A percentile compares a stretch with the other conserved stretches of the same genome.
Evolutionary conservation across 2,329 filamentous ascomycete species (phyloP).

Genomic region (Aspergillus chevalieri): DNA sequence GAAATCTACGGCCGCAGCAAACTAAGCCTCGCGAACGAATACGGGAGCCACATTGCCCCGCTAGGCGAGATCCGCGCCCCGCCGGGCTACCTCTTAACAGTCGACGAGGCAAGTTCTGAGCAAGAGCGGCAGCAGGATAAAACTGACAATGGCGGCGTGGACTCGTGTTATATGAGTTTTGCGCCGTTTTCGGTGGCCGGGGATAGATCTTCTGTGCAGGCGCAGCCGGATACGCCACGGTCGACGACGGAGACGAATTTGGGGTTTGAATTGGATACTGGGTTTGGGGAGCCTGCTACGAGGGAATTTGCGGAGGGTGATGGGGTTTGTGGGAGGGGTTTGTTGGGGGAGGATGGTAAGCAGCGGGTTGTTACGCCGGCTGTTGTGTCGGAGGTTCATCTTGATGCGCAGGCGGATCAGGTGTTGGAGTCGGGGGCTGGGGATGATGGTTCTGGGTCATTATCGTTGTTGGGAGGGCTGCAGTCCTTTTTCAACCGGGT

Average conservation of each 20-base stretch:
- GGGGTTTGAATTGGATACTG: constrained; percentile 1
- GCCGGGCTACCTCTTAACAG: constrained; percentile 30
- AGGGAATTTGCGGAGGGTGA: constrained; percentile 25
- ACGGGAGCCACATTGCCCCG: constrained; percentile 56
- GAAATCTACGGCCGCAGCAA: constrained; percentile 58
- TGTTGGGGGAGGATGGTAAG: constrained; percentile 21
- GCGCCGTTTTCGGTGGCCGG: constrained; percentile 1
- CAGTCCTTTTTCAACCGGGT: constrained; percentile 33
- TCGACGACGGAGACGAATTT: constrained; percentile 2
- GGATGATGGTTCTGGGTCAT: constrained; percentile 3
- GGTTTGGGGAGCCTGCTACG: constrained; percentile 10
- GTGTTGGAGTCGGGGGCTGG: neutral
- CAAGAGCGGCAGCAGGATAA: constrained; percentile 32
- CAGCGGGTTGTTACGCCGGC: constrained; percentile 29
- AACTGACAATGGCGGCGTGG: constrained; percentile 31
- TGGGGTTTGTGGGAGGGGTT: constrained; percentile 21
- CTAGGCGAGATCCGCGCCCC: constrained; percentile 50
- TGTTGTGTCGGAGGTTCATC: constrained; percentile 33
- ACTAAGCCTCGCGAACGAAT: constrained; percentile 57
- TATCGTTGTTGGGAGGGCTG: constrained; percentile 18
- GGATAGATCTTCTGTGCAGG: constrained; percentile 10
- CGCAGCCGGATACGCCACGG: constrained; percentile 9
- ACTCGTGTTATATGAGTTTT: constrained; percentile 29
- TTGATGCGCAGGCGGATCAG: constrained; percentile 30
- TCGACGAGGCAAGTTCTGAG: constrained; percentile 39